These are phyloP conservation scores for Calonectria honghensis DNA, from an alignment of 2,329 filamentous ascomycete genomes.

Conservation along the genomic window DNA sequence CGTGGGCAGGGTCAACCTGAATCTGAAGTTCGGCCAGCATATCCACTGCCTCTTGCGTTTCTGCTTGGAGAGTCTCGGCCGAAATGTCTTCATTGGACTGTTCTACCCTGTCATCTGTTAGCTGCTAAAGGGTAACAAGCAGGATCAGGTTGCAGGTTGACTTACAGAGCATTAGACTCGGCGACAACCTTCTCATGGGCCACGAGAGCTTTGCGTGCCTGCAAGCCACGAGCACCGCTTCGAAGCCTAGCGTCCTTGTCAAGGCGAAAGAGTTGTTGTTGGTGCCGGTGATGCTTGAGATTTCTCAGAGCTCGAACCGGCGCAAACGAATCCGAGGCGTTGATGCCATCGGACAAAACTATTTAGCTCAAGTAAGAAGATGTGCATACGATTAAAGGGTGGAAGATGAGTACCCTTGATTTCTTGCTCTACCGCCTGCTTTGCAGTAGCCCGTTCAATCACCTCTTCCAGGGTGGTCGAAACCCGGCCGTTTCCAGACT, in stretches of 20 bases:
- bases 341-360: conserved; percentile 77
- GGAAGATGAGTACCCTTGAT: conserved; percentile 70
- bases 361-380: conserved; percentile 43
- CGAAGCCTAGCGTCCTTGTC: conserved; percentile 84
- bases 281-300: conserved; percentile 77
- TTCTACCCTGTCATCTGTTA: conserved; percentile 60
- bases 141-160: background rate
- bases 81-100: conserved; percentile 75
- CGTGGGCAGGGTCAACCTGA: conserved; percentile 78
- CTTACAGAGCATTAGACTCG: conserved; percentile 72
- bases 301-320: conserved; percentile 77
- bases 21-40: conserved; percentile 81
- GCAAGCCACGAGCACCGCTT: conserved; percentile 84
- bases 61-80: conserved; percentile 73
- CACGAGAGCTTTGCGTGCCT: conserved; percentile 84
- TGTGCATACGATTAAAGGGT: background rate
- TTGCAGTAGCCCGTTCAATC: conserved; percentile 75
- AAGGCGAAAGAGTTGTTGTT: conserved; percentile 78
- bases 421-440: conserved; percentile 75
- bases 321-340: conserved; percentile 72
- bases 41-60: conserved; percentile 82
- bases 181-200: conserved; percentile 80
- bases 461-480: conserved; percentile 79
- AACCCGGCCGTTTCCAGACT: conserved; percentile 39
- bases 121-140: background rate